A percentile compares a stretch with the other conserved stretches of the same genome.
Conservation (phyloP, 495 filamentous ascomycete genomes). For the Podospora tetraspora region DNA sequence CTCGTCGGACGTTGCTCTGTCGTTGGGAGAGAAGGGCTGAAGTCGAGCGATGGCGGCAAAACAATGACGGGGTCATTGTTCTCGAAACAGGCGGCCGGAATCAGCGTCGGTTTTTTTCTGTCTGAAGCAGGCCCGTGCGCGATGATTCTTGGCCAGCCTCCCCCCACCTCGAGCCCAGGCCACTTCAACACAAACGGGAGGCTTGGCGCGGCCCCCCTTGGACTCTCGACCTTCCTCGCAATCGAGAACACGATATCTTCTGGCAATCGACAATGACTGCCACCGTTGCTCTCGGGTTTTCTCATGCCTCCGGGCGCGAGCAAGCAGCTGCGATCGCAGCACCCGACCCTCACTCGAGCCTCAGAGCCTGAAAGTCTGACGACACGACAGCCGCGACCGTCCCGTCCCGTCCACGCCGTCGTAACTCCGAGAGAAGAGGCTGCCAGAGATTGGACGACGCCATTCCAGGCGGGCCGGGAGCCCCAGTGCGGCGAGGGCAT, state of each 20-base stretch:
- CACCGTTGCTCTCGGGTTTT: background rate
- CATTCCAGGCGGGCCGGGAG: background rate
- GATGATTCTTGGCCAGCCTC: background rate
- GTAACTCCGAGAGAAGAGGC: background rate
- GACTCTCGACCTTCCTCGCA: background rate
- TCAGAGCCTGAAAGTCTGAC: no score
- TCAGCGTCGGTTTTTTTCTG: background rate
- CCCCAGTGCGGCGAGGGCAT: background rate
- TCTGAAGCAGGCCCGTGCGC: background rate
- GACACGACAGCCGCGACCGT: no score
- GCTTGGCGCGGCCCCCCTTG: background rate
- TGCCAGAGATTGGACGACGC: background rate
- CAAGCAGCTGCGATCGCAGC: background rate
- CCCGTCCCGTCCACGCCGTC: background rate
- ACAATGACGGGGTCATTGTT: no score
- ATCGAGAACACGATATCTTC: background rate
- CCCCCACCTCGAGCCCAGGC: background rate
- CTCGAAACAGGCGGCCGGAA: no score
- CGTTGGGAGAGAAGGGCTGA: background rate
- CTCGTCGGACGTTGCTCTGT: conserved; percentile 1
- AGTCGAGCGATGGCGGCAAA: background rate
- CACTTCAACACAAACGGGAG: background rate
- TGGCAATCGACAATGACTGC: background rate
- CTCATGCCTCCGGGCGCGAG: background rate
- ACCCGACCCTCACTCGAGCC: no score